These are phyloP conservation scores for Craterostigma plantagineum DNA, from an alignment of 257 asterid genomes.

Conservation along the genomic window DNA sequence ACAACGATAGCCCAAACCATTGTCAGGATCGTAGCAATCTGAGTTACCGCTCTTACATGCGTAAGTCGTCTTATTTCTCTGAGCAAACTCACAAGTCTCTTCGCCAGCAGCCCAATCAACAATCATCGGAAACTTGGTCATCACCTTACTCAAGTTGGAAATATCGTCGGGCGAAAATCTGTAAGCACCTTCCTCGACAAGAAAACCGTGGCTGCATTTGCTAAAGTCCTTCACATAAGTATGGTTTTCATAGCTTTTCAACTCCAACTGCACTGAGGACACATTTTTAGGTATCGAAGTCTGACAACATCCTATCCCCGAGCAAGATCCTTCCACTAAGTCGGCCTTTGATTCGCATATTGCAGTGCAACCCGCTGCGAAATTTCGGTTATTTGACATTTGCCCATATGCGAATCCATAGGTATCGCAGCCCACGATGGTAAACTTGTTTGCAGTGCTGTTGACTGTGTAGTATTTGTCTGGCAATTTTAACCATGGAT, in stretches of 20 bases:
- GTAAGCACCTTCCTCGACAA: background rate
- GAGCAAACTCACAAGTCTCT: constrained; percentile 5
- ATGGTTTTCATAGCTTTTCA: too few relatives aligned
- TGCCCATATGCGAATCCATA: background rate
- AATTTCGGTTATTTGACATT: too few relatives aligned
- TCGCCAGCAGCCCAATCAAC: constrained; percentile 12
- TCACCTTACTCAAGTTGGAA: too few relatives aligned
- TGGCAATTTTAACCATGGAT: background rate
- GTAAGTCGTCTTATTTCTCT: constrained; percentile 1
- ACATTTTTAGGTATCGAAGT: background rate
- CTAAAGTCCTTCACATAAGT: too few relatives aligned
- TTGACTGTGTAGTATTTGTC: background rate
- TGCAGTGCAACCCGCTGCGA: background rate
- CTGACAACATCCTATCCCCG: background rate
- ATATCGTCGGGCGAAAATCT: background rate
- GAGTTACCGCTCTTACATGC: constrained; percentile 8
- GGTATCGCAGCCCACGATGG: background rate
- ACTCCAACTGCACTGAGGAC: too few relatives aligned
- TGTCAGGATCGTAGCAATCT: background rate
- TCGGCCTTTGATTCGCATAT: background rate
- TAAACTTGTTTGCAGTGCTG: constrained; percentile 2
- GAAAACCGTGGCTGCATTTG: too few relatives aligned
- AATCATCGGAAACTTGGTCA: background rate
- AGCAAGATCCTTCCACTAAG: background rate
- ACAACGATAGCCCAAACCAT: background rate